Conservation (phyloP, 768 basidiomycete genomes). For the Fomitopsis pulvina region DNA sequence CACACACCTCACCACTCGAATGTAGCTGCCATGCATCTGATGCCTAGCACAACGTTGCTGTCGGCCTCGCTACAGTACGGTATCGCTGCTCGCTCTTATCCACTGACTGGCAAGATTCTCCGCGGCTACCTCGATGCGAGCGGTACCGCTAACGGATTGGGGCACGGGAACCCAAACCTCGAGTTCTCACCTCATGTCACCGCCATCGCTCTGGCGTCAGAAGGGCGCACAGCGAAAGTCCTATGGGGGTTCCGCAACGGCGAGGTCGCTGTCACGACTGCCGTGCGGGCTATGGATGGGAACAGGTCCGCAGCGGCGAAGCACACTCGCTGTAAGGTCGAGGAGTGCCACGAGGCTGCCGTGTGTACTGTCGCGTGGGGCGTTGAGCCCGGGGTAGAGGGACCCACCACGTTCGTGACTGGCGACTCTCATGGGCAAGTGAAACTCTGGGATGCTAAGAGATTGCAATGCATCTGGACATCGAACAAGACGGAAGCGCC, state of each 20-base stretch:
- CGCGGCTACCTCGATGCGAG: conserved; percentile 65
- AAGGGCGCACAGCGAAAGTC: conserved; percentile 59
- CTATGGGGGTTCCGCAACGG: conserved; percentile 73
- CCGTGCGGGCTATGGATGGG: conserved; percentile 52
- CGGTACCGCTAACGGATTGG: conserved; percentile 48
- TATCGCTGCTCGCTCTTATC: conserved; percentile 65
- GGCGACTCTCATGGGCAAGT: conserved; percentile 57
- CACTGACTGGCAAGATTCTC: conserved; percentile 62
- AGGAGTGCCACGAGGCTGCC: conserved; percentile 56
- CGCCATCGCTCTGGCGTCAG: conserved; percentile 48
- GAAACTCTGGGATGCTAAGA: conserved; percentile 67
- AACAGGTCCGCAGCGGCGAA: conserved; percentile 37
- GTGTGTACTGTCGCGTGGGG: conserved; percentile 55
- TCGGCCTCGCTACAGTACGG: conserved; percentile 62
- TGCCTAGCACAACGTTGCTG: conserved; percentile 50
- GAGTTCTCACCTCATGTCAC: conserved; percentile 69
- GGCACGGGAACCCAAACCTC: conserved; percentile 67
- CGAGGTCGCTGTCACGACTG: conserved; percentile 55
- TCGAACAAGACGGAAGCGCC: conserved; percentile 34
- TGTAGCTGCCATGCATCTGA: conserved; percentile 53
- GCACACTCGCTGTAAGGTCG: conserved; percentile 40
- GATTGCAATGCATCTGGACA: conserved; percentile 55
- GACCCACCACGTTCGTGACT: conserved; percentile 33
- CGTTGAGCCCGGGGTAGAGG: conserved; percentile 13
- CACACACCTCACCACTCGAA: conserved; percentile 58